Conservation (phyloP, 2,329 filamentous ascomycete species). For the Aspergillus fumigatiaffinis region DNA sequence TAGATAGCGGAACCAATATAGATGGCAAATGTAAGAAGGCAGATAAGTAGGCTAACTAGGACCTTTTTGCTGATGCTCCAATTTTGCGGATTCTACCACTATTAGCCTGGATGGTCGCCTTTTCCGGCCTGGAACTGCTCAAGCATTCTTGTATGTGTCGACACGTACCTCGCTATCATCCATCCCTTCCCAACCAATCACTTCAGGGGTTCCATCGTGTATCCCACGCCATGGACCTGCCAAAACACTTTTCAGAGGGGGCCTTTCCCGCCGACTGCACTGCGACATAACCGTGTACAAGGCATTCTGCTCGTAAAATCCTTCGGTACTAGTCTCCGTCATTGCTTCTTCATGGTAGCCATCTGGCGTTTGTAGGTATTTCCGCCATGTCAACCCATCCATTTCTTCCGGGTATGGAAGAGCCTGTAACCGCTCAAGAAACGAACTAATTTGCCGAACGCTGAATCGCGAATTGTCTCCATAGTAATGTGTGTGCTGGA, state of each 20-base stretch:
- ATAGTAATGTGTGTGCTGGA: no score
- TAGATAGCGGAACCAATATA: constrained; percentile 54
- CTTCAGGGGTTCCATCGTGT: background rate
- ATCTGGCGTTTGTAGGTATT: constrained; percentile 10
- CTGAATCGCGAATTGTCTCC: constrained; percentile 13
- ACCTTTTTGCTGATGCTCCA: constrained; percentile 44
- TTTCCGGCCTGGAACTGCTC: background rate
- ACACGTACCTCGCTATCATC: constrained; percentile 13
- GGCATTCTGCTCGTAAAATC: constrained; percentile 7
- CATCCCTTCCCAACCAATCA: constrained; percentile 15
- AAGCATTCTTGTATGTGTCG: background rate
- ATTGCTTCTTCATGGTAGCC: constrained; percentile 3
- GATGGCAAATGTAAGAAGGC: constrained; percentile 45
- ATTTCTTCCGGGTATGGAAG: constrained; percentile 18
- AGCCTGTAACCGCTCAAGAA: constrained; percentile 8
- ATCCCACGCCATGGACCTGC: background rate
- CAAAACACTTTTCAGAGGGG: constrained; percentile 1
- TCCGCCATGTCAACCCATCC: constrained; percentile 9
- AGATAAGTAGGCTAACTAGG: constrained; percentile 46
- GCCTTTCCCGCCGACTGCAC: background rate
- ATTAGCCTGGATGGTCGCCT: background rate
- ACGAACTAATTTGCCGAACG: constrained; percentile 20
- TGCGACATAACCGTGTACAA: constrained; percentile 19
- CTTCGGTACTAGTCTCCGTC: constrained; percentile 1
- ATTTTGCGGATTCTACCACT: constrained; percentile 43